Evolutionary conservation across 805 yeast genomes (phyloP).

Genomic region (Zygotorulaspora florentina): DNA sequence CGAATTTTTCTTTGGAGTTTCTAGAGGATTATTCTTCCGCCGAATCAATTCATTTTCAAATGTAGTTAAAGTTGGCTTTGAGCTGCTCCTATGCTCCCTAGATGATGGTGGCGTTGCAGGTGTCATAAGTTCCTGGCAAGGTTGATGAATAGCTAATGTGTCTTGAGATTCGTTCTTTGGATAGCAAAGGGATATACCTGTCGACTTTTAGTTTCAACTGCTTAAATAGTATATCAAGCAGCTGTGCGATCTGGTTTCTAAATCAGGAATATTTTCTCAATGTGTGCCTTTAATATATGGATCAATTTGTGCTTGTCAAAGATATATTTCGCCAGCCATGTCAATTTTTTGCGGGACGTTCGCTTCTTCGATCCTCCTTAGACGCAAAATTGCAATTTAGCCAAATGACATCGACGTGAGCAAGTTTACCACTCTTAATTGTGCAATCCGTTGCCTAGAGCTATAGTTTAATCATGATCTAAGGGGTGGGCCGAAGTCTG

Average conservation of each 20-base stretch:
- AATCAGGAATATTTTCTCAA: neutral
- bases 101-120: conserved; percentile 36
- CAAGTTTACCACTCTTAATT: too few species aligned
- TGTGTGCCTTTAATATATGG: neutral
- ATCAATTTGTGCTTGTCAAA: neutral
- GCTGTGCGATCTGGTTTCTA: neutral
- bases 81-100: conserved; percentile 13
- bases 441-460: too few species aligned
- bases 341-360: conserved; percentile 1
- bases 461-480: too few species aligned
- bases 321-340: neutral
- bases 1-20: conserved; percentile 13
- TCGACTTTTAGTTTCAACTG: neutral
- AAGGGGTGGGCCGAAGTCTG: too few species aligned
- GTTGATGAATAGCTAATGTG: too few species aligned
- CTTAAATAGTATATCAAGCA: neutral
- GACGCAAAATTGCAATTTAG: neutral
- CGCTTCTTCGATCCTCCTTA: neutral
- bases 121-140: conserved; percentile 15
- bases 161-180: too few species aligned
- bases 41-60: conserved; percentile 6
- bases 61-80: neutral
- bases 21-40: conserved; percentile 1
- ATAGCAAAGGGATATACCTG: too few species aligned
- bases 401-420: too few species aligned